phyloP scores from a whole-genome alignment of 169 alveolate species.

The Eimeria sp. region DNA sequence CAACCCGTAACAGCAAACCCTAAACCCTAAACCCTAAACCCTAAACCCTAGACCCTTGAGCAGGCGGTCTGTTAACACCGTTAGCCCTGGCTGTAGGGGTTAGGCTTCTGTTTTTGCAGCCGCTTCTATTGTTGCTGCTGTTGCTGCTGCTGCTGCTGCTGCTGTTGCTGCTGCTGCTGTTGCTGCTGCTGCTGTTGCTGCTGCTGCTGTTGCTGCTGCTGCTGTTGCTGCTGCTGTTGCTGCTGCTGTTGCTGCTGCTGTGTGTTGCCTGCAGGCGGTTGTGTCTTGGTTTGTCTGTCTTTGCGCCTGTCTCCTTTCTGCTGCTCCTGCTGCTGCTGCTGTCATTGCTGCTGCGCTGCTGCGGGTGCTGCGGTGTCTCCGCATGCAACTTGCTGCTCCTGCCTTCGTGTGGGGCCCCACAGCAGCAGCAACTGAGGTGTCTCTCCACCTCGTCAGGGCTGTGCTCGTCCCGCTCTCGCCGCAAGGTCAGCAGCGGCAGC shows the following conservation, averaged over 20 bases:
- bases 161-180: no score
- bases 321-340: slow-evolving; percentile 25
- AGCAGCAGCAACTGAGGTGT: slow-evolving; percentile 23
- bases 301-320: slow-evolving; percentile 4
- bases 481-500: slow-evolving; percentile 39
- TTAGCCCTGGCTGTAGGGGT: neutral
- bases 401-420: neutral
- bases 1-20: slow-evolving; percentile 45
- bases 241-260: slow-evolving; percentile 25
- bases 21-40: slow-evolving; percentile 15
- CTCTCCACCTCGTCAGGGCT: slow-evolving; percentile 3
- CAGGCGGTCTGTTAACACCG: neutral
- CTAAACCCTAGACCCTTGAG: neutral
- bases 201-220: neutral
- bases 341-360: slow-evolving; percentile 56
- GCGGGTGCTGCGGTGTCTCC: slow-evolving; percentile 64
- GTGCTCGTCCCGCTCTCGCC: slow-evolving; percentile 26
- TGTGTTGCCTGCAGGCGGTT: neutral
- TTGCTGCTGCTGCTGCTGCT: no score
- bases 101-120: no score
- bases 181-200: no score
- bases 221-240: slow-evolving; percentile 7
- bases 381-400: neutral
- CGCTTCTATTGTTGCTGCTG: neutral
- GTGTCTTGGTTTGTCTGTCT: slow-evolving; percentile 40